Evolutionary conservation across 192 early-diverging fungal species (phyloP), one percentile per base, ranked within the genome.

Genomic region (Backusella psychrophila): DNA sequence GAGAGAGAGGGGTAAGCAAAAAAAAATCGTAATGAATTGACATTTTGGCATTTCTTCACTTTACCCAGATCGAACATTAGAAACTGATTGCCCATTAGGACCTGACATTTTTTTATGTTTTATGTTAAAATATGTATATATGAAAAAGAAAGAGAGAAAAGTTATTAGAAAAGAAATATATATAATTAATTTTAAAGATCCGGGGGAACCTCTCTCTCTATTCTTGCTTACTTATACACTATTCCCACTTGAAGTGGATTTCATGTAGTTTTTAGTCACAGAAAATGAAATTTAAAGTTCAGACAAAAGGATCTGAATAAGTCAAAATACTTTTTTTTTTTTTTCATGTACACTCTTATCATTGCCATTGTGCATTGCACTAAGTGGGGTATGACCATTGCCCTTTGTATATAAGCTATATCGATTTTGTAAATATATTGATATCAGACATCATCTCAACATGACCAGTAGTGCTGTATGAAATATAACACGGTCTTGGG

Each of bases 61-160:
- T 46, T 78, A 81, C 80, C 80, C 80, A 26, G 66, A 69, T 26
- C 80, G 75, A 23, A 81, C 41, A 66, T 38, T 36, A 29, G 80
- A 81, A 38, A 73, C 75, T 52, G 66, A 66, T 74, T 81, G 80
- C 34, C 80, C 80, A 19, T 72, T 34, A 14, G 72, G 70, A 23
- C 23, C 29, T n/a, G 44, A 19, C 69, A 73, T 78, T 73, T 78
- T 73, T 33, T 6, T 38, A 14, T 49, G 15, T 26, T 44, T 21
- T 4, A 44, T 71, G 9, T 26, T 11, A 26, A 63, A 29, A 59
- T 17, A 21, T 9, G 53, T 6, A 35, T 33, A 21, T 39, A 72
- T 33, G 6, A 42, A 63, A 19, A 41, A 59, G 39, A 19, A 49
- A 15, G 35, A 41, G 49, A 26, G 65, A 53, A n/a, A 44, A 19